phyloP scores from a whole-genome alignment of 306 rosid species.

The Aeschynomene evenia region DNA sequence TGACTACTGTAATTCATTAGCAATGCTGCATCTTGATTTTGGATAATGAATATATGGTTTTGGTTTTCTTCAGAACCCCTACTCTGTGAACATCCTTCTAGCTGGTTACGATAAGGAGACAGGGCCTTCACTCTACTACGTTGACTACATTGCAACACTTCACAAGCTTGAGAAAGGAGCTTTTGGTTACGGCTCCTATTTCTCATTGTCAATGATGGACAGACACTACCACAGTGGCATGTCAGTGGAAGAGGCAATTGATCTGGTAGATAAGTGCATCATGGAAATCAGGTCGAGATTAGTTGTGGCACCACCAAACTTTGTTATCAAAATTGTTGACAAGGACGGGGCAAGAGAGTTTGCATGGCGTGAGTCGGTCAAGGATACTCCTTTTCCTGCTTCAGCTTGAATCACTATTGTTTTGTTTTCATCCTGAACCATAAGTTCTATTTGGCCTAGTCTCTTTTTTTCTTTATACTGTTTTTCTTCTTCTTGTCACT shows the following conservation, averaged over 20 bases:
- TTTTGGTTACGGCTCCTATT: slow-evolving; percentile 90
- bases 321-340: slow-evolving; percentile 83
- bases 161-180: slow-evolving; percentile 99
- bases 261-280: slow-evolving; percentile 79
- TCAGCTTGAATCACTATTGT: slow-evolving; percentile 46
- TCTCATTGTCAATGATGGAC: slow-evolving; percentile 88
- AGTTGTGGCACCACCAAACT: slow-evolving; percentile 61
- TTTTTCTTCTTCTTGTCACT: background rate
- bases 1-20: background rate
- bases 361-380: slow-evolving; percentile 81
- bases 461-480: background rate
- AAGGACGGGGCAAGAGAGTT: slow-evolving; percentile 87
- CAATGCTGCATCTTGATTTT: background rate
- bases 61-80: slow-evolving; percentile 65
- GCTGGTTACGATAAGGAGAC: slow-evolving; percentile 81
- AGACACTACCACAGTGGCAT: slow-evolving; percentile 75
- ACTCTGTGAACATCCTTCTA: slow-evolving; percentile 76
- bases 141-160: slow-evolving; percentile 79
- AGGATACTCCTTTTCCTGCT: slow-evolving; percentile 41
- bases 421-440: slow-evolving; percentile 9
- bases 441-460: background rate
- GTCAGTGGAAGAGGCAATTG: slow-evolving; percentile 79
- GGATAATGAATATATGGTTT: background rate
- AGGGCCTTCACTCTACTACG: slow-evolving; percentile 67
- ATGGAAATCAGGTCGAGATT: slow-evolving; percentile 47